These are phyloP conservation scores for Penicillium sp. DNA, from an alignment of 2,329 filamentous ascomycete species.

Conservation along the genomic window DNA sequence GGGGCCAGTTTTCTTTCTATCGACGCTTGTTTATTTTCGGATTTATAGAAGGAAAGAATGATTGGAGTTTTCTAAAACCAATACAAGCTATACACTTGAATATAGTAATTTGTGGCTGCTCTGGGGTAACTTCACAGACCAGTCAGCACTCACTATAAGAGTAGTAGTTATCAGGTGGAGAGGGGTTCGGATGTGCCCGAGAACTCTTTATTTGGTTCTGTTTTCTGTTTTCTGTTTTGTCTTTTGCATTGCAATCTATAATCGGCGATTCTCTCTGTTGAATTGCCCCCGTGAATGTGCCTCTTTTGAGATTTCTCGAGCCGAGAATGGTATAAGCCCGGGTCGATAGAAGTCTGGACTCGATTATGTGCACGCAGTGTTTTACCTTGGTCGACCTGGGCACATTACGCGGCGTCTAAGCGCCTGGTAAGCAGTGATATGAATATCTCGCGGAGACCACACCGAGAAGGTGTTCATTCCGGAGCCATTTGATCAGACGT, in stretches of 20 bases:
- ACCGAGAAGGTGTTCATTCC: neutral
- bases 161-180: constrained; percentile 5
- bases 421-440: neutral
- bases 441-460: neutral
- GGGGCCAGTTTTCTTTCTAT: neutral
- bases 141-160: neutral
- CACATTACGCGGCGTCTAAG: neutral
- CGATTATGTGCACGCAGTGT: neutral
- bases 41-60: neutral
- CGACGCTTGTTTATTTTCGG: neutral
- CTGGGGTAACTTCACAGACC: neutral
- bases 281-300: neutral
- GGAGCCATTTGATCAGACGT: neutral
- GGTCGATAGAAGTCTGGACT: neutral
- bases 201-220: neutral
- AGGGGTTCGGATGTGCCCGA: constrained; percentile 1
- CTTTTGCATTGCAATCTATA: too few relatives aligned
- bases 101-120: neutral
- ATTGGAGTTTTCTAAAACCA: too few relatives aligned
- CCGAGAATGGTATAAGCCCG: neutral
- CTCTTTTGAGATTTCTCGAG: neutral
- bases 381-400: neutral
- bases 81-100: neutral
- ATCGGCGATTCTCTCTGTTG: too few relatives aligned
- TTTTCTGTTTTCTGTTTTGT: too few relatives aligned